Evolutionary conservation across 352 stramenopile genomes (phyloP), one percentile per base, ranked within the genome.

Genomic region (Phytophthora sansomeana): DNA sequence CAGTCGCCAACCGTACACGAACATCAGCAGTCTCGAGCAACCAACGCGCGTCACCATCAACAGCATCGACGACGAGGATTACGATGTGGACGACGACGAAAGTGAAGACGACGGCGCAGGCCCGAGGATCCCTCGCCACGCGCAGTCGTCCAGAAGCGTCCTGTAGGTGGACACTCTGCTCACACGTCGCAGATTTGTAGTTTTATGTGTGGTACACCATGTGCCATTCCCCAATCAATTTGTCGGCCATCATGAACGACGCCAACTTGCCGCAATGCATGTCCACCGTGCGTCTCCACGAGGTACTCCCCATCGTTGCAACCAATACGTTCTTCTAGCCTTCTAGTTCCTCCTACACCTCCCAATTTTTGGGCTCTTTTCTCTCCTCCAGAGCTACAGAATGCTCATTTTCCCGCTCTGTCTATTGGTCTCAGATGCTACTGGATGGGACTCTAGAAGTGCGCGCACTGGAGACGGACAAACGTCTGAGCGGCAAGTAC

Each of bases 1-100:
- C 4, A 53, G 72, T 59, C 78, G 74, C 29, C 80, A 85, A 58
- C 58, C 80, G 7, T 95, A 95, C 73, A 87, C 90, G 59, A 88
- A 84, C 69, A 84, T 93, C 71, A 88, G 85, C 63, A 78, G 74
- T 49, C 63, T 80, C 11, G 61, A 76, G 35, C 75, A 77, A 32
- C 42, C 70, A 5, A 53, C 66, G 2, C 64, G 73, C 42, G 44
- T 67, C 32, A 67, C 51, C n/a, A 62, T 78, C 49, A 63, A 54
- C 36, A 65, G 50, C 19, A 54, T 58, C 7, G 58, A 67, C 10
- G 69, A 80, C 8, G 52, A 70, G 42, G 57, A 78, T 1, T 71
- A 73, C 30, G 54, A 65, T 29, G 66, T 77, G 13, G 67, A 80
- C n/a, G 73, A 78, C 6, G 68, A 81, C 1, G 78, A 87, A 26